Percentiles rank a stretch among this genome's conserved stretches.
phyloP scores from a whole-genome alignment of 495 filamentous ascomycete genomes.

The Tuber aestivum region DNA sequence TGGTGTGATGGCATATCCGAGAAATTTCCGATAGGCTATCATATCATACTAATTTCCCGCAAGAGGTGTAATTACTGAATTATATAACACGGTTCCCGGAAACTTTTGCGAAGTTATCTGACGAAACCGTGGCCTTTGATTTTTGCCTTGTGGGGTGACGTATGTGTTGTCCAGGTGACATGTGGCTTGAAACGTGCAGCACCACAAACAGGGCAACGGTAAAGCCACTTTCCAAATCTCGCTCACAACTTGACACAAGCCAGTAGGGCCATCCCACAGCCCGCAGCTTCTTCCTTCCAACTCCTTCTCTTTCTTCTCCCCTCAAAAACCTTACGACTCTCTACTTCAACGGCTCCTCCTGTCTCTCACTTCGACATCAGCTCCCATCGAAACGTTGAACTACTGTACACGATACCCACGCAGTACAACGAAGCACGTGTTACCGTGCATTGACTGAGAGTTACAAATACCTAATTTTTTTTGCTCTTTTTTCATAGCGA shows the following conservation, averaged over 20 bases:
- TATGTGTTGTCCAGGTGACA: conserved; percentile 14
- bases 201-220: conserved; percentile 10
- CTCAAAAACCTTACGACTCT: neutral
- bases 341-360: conserved; percentile 2
- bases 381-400: neutral
- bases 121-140: neutral
- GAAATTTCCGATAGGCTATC: neutral
- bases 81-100: too few species aligned
- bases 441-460: conserved; percentile 6
- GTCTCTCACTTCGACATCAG: neutral
- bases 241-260: neutral
- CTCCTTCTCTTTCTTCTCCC: conserved; percentile 8
- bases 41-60: neutral
- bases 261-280: conserved; percentile 2
- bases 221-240: neutral
- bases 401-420: neutral
- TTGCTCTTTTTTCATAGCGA: conserved; percentile 1
- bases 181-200: conserved; percentile 17
- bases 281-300: neutral
- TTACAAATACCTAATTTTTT: neutral
- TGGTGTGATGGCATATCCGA: neutral
- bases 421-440: neutral
- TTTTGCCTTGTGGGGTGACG: conserved; percentile 6
- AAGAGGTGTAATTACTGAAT: too few species aligned
- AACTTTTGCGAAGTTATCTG: too few species aligned